Evolutionary conservation across 2,329 filamentous ascomycete genomes (phyloP), one percentile per base, ranked within the genome.

Genomic region (Pestalotiopsis sp.): DNA sequence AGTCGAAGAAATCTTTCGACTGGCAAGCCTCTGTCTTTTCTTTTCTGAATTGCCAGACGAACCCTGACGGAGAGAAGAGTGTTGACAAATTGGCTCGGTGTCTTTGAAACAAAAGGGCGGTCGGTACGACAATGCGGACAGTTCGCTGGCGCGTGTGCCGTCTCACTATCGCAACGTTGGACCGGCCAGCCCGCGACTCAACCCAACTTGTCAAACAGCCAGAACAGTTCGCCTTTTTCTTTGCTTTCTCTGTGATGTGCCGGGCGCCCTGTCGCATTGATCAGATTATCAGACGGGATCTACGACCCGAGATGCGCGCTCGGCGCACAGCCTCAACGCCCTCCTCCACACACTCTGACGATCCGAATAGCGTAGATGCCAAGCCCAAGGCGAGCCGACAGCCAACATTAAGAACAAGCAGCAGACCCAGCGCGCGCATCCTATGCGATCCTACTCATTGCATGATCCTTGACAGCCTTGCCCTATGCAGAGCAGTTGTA

Each of bases 281-380:
- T 31, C 64, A 56, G 25, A 36, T 66, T 52, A 66, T 66, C 64
- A 66, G 64, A 66, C 64, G 64, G 39, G 64, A 59, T 61, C 64
- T 12, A 66, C 52, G 39, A 25, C 31, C 36, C 27, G 36, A 62
- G n/a, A 39, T 62, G 31, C 45, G 17, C 45, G 45, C 45, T 11
- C 45, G 17, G 11, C 59, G 36, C 59, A 58, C 27, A 49, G 64
- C 64, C 64, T 64, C 62, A 45, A 4, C 20, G 36, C 13, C n/a
- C 13, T 41, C 38, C 14, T 36, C 25, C 23, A 39, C 31, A 9
- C 31, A 41, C 20, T 23, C 17, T 52, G 45, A n/a, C 45, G 45
- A 52, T 52, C 45, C 6, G n/a, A 52, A 52, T 52, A 23, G 45
- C 6, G 45, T n/a, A 52, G 31, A 36, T 36, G 31, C 31, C 31